phyloP scores from a whole-genome alignment of 2,329 filamentous ascomycete species.

The Metarhizium guizhouense region DNA sequence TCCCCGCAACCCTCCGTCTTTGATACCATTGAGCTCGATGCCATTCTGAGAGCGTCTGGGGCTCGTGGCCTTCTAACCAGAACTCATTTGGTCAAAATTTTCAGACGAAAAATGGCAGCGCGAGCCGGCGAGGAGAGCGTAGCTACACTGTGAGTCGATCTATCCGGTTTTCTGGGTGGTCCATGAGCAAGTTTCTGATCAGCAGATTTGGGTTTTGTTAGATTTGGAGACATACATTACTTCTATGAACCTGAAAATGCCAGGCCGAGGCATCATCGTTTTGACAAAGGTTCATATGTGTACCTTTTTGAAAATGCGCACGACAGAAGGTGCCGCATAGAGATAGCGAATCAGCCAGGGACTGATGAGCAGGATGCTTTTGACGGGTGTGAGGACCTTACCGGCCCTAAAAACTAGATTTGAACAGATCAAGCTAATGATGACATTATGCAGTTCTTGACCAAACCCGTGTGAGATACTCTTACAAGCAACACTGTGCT shows the following conservation, averaged over 20 bases:
- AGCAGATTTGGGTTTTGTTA: not conserved
- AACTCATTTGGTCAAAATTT: not conserved
- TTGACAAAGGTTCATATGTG: conserved; percentile 71
- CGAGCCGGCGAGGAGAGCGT: conserved; percentile 41
- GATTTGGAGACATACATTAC: conserved; percentile 72
- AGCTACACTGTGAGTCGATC: conserved; percentile 37
- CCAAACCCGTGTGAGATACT: conserved; percentile 55
- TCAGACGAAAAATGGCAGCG: conserved; percentile 29
- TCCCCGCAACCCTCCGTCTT: conserved; percentile 2
- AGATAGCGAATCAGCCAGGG: conserved; percentile 67
- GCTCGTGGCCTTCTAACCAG: not conserved
- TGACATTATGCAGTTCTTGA: conserved; percentile 48
- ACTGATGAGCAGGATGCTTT: conserved; percentile 73
- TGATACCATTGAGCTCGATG: not conserved
- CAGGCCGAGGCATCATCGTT: conserved; percentile 68
- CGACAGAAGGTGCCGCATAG: conserved; percentile 59
- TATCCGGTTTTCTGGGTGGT: not conserved
- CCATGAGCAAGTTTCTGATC: not conserved
- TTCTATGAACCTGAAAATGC: conserved; percentile 61
- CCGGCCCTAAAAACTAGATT: not conserved
- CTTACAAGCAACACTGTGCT: conserved; percentile 64
- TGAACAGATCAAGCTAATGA: conserved; percentile 7
- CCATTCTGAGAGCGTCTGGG: not conserved
- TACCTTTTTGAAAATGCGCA: conserved; percentile 69
- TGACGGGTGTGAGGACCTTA: conserved; percentile 53